Conservation (phyloP, 768 basidiomycete species). For the Stropharia rugosoannulata region DNA sequence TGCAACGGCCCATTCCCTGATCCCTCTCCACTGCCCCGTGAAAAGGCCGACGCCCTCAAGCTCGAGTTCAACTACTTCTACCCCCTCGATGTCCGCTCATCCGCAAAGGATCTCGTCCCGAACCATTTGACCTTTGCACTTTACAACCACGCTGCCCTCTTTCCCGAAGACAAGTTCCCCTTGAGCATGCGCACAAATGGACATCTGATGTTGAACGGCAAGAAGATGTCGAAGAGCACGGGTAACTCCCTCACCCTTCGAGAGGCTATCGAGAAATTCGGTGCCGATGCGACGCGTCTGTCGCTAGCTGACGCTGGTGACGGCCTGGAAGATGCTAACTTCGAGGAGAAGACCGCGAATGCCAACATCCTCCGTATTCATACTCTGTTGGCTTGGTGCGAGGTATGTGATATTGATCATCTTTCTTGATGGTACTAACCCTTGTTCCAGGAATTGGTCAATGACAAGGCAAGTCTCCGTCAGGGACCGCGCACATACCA, state of each 20-base stretch:
- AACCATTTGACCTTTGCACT: slow-evolving; percentile 94
- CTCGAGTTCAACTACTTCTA: slow-evolving; percentile 97
- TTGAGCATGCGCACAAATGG: slow-evolving; percentile 92
- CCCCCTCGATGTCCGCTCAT: slow-evolving; percentile 96
- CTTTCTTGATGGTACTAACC: slow-evolving; percentile 2
- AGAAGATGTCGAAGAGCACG: slow-evolving; percentile 98
- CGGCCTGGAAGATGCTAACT: slow-evolving; percentile 97
- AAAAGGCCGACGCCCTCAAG: slow-evolving; percentile 82
- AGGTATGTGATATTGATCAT: slow-evolving; percentile 46
- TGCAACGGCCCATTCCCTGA: slow-evolving; percentile 75
- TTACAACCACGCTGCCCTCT: slow-evolving; percentile 95
- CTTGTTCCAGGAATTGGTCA: slow-evolving; percentile 68
- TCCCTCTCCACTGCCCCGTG: slow-evolving; percentile 60
- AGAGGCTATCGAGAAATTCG: slow-evolving; percentile 91
- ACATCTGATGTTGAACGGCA: slow-evolving; percentile 94
- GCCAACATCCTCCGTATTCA: slow-evolving; percentile 93
- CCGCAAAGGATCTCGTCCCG: slow-evolving; percentile 94
- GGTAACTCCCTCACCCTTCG: slow-evolving; percentile 92
- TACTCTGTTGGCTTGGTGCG: slow-evolving; percentile 89
- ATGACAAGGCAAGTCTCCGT: slow-evolving; percentile 69
- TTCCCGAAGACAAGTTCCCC: slow-evolving; percentile 91
- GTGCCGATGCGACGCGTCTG: slow-evolving; percentile 92
- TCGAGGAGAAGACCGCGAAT: slow-evolving; percentile 97
- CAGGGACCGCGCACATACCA: slow-evolving; percentile 78
- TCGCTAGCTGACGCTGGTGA: slow-evolving; percentile 96